A percentile compares a stretch with the other conserved stretches of the same genome.
Conservation (phyloP, 2,329 filamentous ascomycete genomes). For the Tolypocladium nubicola region DNA sequence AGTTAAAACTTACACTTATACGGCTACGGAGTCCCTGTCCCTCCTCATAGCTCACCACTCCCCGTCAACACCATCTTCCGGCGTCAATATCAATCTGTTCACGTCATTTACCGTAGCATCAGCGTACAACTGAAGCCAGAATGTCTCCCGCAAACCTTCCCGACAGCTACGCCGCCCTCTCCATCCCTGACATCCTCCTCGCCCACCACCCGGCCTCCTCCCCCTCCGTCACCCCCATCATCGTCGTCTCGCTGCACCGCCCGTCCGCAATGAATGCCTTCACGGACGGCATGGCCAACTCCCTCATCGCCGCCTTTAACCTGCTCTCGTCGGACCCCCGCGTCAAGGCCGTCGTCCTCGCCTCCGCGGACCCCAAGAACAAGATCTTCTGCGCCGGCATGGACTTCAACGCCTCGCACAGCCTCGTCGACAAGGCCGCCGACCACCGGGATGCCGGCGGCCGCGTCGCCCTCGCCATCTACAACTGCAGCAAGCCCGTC, state of each 20-base stretch:
- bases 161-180: conserved; percentile 28
- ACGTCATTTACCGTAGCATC: too few species aligned
- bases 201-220: conserved; percentile 40
- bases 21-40: too few species aligned
- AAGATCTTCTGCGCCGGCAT: conserved; percentile 48
- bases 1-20: too few species aligned
- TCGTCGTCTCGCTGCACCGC: conserved; percentile 54
- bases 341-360: conserved; percentile 44
- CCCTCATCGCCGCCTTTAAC: conserved; percentile 44
- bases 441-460: conserved; percentile 41
- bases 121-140: background rate
- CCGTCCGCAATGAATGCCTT: conserved; percentile 57
- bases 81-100: too few species aligned
- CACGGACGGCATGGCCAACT: conserved; percentile 50
- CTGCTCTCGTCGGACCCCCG: conserved; percentile 41
- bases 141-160: conserved; percentile 10
- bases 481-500: conserved; percentile 46
- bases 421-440: conserved; percentile 13
- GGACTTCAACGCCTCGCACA: conserved; percentile 33
- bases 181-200: conserved; percentile 33
- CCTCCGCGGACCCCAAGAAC: conserved; percentile 36
- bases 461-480: conserved; percentile 41
- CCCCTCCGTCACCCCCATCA: conserved; percentile 45
- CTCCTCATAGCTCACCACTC: too few species aligned
- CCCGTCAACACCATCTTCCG: too few species aligned